phyloP scores from a whole-genome alignment of 2,329 filamentous ascomycete species.

The Hirsutella rhossiliensis region DNA sequence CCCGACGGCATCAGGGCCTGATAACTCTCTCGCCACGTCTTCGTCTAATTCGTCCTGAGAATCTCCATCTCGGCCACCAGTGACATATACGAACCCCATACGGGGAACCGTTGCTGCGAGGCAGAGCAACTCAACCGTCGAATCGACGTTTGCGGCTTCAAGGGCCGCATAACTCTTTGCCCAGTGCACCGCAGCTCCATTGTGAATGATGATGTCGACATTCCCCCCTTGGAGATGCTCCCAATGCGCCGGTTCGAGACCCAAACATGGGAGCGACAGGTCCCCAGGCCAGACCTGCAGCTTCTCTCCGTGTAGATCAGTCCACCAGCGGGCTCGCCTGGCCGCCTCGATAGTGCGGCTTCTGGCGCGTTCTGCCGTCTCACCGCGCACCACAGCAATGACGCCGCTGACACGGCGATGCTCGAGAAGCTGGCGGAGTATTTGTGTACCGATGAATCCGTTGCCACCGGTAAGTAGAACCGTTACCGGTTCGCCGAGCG shows the following conservation, averaged over 20 bases:
- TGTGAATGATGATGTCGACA: slow-evolving; percentile 6
- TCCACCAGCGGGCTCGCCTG: slow-evolving; percentile 4
- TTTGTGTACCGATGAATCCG: slow-evolving; percentile 5
- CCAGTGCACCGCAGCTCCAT: slow-evolving; percentile 5
- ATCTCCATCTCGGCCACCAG: background rate
- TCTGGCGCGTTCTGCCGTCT: background rate
- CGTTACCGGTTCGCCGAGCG: background rate
- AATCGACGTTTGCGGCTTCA: slow-evolving; percentile 4
- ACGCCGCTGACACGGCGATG: background rate
- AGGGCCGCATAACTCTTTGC: slow-evolving; percentile 3
- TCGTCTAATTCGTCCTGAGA: background rate
- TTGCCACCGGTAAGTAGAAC: slow-evolving; percentile 5
- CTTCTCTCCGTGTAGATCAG: slow-evolving; percentile 1
- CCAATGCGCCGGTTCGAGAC: background rate
- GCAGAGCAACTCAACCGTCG: slow-evolving; percentile 3
- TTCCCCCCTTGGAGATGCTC: background rate
- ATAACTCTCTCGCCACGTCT: slow-evolving; percentile 1
- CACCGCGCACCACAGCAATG: slow-evolving; percentile 2
- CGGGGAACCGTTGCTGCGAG: background rate
- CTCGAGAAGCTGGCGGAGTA: slow-evolving; percentile 5
- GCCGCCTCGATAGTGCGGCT: slow-evolving; percentile 3
- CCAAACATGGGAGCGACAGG: slow-evolving; percentile 1
- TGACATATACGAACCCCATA: slow-evolving; percentile 2
- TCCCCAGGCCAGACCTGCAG: slow-evolving; percentile 5
- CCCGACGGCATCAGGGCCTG: slow-evolving; percentile 2